phyloP scores from a whole-genome alignment of 2,329 filamentous ascomycete genomes.

The Exophiala aquamarina region DNA sequence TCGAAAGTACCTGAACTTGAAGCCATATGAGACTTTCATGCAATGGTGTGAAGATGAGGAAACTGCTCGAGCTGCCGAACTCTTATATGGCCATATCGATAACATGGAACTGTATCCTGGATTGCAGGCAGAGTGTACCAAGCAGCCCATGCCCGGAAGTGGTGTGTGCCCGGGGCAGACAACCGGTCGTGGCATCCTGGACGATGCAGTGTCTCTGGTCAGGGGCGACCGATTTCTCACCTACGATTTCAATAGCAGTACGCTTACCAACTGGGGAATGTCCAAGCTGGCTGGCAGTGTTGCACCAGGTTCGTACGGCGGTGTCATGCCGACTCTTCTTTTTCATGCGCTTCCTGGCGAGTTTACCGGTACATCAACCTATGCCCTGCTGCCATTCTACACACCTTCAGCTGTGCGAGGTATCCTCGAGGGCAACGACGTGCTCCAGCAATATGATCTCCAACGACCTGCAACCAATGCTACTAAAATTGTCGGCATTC shows the following conservation, averaged over 20 bases:
- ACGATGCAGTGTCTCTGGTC: constrained; percentile 50
- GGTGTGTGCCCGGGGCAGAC: constrained; percentile 49
- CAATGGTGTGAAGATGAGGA: constrained; percentile 37
- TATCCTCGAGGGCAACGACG: constrained; percentile 49
- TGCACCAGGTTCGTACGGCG: constrained; percentile 45
- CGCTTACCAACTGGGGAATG: constrained; percentile 53
- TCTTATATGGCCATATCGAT: constrained; percentile 46
- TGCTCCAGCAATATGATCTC: constrained; percentile 47
- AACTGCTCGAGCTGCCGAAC: constrained; percentile 36
- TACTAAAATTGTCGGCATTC: constrained; percentile 45
- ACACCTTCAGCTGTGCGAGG: constrained; percentile 49
- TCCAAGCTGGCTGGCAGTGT: constrained; percentile 39
- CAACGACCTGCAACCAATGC: constrained; percentile 40
- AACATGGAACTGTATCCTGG: constrained; percentile 54
- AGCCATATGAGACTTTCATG: constrained; percentile 36
- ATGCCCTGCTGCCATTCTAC: constrained; percentile 52
- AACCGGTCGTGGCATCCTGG: constrained; percentile 46
- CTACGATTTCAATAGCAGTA: constrained; percentile 50
- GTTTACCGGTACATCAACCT: constrained; percentile 51
- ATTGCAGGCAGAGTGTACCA: constrained; percentile 52
- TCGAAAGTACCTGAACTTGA: constrained; percentile 38
- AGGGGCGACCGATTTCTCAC: constrained; percentile 49
- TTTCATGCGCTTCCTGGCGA: constrained; percentile 49
- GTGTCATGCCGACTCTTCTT: constrained; percentile 45
- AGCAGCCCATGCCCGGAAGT: constrained; percentile 47